Base-by-base conservation (phyloP, 225 moss, liverwort and hornwort species). In the Takakia lepidozioides region DNA sequence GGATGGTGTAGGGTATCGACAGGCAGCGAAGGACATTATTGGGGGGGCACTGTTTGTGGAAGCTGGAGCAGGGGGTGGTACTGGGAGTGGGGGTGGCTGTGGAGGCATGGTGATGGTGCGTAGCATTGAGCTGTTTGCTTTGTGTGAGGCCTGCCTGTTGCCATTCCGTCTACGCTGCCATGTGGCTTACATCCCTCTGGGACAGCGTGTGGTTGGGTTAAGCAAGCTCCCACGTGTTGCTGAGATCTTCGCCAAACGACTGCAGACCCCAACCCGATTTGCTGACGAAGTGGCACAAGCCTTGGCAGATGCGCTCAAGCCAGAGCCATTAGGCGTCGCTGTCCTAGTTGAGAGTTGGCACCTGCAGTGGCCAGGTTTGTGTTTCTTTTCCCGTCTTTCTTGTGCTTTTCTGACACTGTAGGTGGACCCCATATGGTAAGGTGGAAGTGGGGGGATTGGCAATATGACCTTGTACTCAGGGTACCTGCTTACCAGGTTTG, bases 51-150 rank as follows among this genome's bases (percentile, higher is more conserved):
- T 98, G 4, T 98, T 98, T 25, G 63, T 78, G 49, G 90, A 87
- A 57, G 82, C 66, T 18, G 87, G 91, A 15, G 81, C 84, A 7
- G 77, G 79, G 15, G 85, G 80, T 8, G 67, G 65, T 41, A 69
- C 67, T 55, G 95, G 95, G 20, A 82, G 87, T 51, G 95, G 95
- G 56, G 95, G 95, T 34, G 95, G 90, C 8, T 85, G 85, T 48
- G 95, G 95, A 60, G 91, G 91, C 62, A 87, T 98, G 74, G 87
- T 98, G 15, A 85, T 91, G 24, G 95, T 98, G 46, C 82, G 87
- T 36, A 87, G 81, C 64, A 74, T 98, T 28, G 84, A 91, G 27
- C 34, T 78, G 36, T 98, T 87, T 26, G 80, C 95, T 1, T 66
- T 91, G 2, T 98, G 95, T 45, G 95, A 98, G 51, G 71, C 85